Evolutionary conservation across 306 rosid genomes (phyloP).

Genomic region (Quercus robur): DNA sequence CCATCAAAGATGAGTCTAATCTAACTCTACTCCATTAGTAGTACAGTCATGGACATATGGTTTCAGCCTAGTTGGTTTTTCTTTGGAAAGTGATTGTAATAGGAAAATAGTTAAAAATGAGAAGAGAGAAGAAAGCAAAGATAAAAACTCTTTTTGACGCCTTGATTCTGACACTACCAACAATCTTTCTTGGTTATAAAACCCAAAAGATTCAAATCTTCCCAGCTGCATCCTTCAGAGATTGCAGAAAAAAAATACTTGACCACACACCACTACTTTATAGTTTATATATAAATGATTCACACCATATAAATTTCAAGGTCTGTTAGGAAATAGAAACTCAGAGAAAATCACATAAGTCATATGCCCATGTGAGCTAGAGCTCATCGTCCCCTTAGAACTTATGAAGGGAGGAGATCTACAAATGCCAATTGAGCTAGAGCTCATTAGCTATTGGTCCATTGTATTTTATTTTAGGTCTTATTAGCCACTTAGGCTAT

Average conservation of each 20-base stretch:
- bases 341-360: background rate
- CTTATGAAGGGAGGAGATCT: too few relatives aligned
- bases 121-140: background rate
- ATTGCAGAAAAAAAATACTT: background rate
- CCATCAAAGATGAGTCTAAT: background rate
- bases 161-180: background rate
- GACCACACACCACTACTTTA: background rate
- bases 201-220: background rate
- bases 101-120: background rate
- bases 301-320: background rate
- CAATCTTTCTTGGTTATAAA: background rate
- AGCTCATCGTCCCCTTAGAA: too few relatives aligned
- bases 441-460: too few relatives aligned
- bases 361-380: background rate
- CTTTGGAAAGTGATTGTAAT: background rate
- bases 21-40: background rate
- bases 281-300: background rate
- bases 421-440: too few relatives aligned
- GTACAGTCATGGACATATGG: background rate
- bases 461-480: too few relatives aligned
- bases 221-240: background rate
- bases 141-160: background rate
- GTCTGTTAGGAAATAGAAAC: background rate
- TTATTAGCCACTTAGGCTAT: too few relatives aligned
- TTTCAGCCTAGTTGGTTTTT: background rate